Base-by-base conservation (phyloP, 2,329 filamentous ascomycete genomes). In the Tolypocladium ovalisporum region DNA sequence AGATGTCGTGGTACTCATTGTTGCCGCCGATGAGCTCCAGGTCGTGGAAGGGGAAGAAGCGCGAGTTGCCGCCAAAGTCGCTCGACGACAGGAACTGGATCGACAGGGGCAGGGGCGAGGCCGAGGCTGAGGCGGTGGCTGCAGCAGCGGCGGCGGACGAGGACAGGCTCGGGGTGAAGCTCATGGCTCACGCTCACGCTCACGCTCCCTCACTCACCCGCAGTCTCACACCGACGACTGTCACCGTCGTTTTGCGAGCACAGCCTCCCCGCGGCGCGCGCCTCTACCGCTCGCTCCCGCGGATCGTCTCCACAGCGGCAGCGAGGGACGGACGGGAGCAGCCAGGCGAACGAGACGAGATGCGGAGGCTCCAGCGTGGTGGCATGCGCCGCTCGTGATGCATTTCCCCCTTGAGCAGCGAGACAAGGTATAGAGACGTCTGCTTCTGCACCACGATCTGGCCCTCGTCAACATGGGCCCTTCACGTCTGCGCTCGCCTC, bases 31-130 rank as follows among this genome's bases (percentile, higher is more conserved):
- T 63, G 56, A 61, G 60, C 39, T 64, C 67, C 37, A 73, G 67
- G 60, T 73, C 70, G 55, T 70, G 60, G 49, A 73, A 73, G 27
- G 71, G 71, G 57, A 68, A 73, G 62, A 73, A 73, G 62, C 70
- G 68, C 0, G 65, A 65, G 5, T 67, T 69, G 57, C 68, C 69
- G 24, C 67, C 66, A 17, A 73, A 66, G 56, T 60, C 62, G 53
- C 61, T 54, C 37, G 63, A 49, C 24, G 44, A 65, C 55, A 73
- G 58, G 49, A 70, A 53, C 42, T 54, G 60, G 39, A 73, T 60
- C 13, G 61, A 65, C 22, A 72, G 57, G 44, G 56, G 56, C 47
- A 27, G 47, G 13, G 37, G 47, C 17, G 47, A 22, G 27, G 44
- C n/a, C 5, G 54, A 10, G 44, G 27, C 24, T 10, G 47, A 39